Conservation (phyloP, 768 basidiomycete genomes). For the Lactifluus volemus region DNA sequence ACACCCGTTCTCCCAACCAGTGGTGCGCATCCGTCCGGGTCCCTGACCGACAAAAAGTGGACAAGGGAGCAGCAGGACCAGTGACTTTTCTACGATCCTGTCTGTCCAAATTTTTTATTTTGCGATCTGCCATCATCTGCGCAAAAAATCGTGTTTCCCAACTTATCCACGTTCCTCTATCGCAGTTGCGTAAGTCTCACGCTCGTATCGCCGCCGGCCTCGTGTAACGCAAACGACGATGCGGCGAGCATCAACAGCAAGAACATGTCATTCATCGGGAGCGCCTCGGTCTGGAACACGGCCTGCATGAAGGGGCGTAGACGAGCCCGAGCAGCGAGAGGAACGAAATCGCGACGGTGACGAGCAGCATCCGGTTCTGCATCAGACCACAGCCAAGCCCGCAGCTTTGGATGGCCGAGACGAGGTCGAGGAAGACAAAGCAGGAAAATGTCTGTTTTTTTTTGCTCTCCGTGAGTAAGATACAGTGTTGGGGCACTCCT, state of each 20-base stretch:
- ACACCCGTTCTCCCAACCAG: too few relatives aligned
- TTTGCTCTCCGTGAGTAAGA: not conserved
- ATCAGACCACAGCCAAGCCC: conserved; percentile 77
- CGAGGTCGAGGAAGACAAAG: conserved; percentile 95
- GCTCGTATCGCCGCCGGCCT: conserved; percentile 65
- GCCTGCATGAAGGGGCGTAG: conserved; percentile 83
- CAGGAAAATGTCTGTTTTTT: conserved; percentile 81
- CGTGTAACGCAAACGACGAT: conserved; percentile 62
- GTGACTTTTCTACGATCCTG: too few relatives aligned
- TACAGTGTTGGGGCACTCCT: too few relatives aligned
- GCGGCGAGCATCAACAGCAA: conserved; percentile 61
- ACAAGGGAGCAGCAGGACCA: too few relatives aligned
- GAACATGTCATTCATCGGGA: conserved; percentile 57
- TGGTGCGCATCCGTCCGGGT: too few relatives aligned
- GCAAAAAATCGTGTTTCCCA: not conserved
- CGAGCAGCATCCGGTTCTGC: conserved; percentile 83
- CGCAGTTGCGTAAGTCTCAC: conserved; percentile 39
- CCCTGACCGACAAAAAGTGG: too few relatives aligned
- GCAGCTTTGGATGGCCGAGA: conserved; percentile 91
- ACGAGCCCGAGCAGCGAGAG: conserved; percentile 77
- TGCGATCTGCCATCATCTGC: too few relatives aligned
- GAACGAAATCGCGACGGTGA: conserved; percentile 82
- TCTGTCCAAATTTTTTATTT: too few relatives aligned
- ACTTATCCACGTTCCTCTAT: conserved; percentile 49
- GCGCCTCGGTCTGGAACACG: conserved; percentile 88